A percentile compares a stretch with the other conserved stretches of the same genome.
phyloP scores from a whole-genome alignment of 2,329 filamentous ascomycete genomes.

The Rachicladosporium sp. region DNA sequence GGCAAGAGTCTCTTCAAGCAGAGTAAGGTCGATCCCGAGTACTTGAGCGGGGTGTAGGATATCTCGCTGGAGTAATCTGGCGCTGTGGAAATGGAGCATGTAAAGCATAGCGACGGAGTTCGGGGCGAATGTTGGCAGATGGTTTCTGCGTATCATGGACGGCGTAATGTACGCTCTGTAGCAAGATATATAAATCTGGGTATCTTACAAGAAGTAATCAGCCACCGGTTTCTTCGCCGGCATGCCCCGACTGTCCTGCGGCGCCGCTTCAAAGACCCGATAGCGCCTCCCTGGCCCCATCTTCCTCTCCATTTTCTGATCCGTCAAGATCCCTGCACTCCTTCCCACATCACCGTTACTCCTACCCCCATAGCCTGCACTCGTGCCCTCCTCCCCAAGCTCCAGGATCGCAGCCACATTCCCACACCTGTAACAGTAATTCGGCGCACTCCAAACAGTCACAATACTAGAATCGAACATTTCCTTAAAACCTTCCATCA shows the following conservation, averaged over 20 bases:
- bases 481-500: slow-evolving; percentile 99
- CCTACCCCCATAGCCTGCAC: slow-evolving; percentile 33
- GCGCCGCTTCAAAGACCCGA: slow-evolving; percentile 89
- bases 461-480: slow-evolving; percentile 96
- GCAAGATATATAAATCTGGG: too few species aligned
- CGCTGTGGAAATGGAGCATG: too few species aligned
- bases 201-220: slow-evolving; percentile 69
- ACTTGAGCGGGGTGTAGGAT: slow-evolving; percentile 7
- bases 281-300: slow-evolving; percentile 77
- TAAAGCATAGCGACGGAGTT: too few species aligned
- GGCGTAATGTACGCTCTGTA: too few species aligned
- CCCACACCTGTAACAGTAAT: slow-evolving; percentile 33
- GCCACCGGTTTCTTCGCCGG: slow-evolving; percentile 96
- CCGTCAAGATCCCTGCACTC: slow-evolving; percentile 28
- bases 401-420: slow-evolving; percentile 81
- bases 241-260: slow-evolving; percentile 93
- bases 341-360: slow-evolving; percentile 57
- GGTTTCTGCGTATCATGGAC: too few species aligned
- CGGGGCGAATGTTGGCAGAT: too few species aligned
- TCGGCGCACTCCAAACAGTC: slow-evolving; percentile 61
- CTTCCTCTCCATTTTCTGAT: slow-evolving; percentile 32
- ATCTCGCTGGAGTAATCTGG: too few species aligned
- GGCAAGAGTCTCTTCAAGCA: slow-evolving; percentile 97
- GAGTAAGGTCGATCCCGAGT: slow-evolving; percentile 43
- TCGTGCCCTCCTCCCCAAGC: slow-evolving; percentile 65